Percentiles rank a stretch among this genome's conserved stretches.
These are phyloP conservation scores for Pseudocercospora macadamiae DNA, from an alignment of 2,329 filamentous ascomycete genomes.

Conservation along the genomic window DNA sequence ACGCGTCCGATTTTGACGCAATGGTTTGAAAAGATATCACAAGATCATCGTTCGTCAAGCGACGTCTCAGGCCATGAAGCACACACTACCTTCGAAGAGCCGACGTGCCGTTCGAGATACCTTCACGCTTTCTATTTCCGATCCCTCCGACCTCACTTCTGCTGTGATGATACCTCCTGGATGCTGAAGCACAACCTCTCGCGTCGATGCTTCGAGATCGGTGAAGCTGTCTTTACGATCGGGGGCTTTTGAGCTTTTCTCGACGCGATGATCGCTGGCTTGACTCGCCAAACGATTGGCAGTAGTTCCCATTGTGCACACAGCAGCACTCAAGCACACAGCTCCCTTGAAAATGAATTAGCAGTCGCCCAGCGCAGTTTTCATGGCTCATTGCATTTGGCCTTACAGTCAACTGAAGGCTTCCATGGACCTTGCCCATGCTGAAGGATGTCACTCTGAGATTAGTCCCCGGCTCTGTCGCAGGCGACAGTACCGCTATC, in stretches of 20 bases:
- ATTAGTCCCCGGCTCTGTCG: constrained; percentile 20
- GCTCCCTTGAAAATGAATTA: no score
- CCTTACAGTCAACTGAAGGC: constrained; percentile 40
- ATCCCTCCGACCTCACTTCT: constrained; percentile 27
- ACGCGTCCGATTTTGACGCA: constrained; percentile 33
- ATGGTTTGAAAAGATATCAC: no score
- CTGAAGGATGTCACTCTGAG: constrained; percentile 35
- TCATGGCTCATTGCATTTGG: no score
- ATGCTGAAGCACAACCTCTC: constrained; percentile 31
- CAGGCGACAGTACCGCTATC: constrained; percentile 27
- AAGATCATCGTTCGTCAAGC: no score
- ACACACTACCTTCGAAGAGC: constrained; percentile 29
- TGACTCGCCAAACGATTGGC: constrained; percentile 26
- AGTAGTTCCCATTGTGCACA: constrained; percentile 36
- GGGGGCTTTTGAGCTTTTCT: neutral
- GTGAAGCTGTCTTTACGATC: constrained; percentile 3
- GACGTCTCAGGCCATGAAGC: constrained; percentile 21
- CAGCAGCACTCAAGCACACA: constrained; percentile 37
- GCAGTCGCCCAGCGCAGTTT: no score
- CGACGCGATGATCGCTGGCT: neutral
- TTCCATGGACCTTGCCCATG: constrained; percentile 40
- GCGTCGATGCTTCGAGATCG: constrained; percentile 13
- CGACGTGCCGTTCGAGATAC: constrained; percentile 28
- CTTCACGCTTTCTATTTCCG: constrained; percentile 32
- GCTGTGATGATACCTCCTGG: constrained; percentile 35